Evolutionary conservation across 2,329 filamentous ascomycete genomes (phyloP).

Genomic region (Penicillium sp.): DNA sequence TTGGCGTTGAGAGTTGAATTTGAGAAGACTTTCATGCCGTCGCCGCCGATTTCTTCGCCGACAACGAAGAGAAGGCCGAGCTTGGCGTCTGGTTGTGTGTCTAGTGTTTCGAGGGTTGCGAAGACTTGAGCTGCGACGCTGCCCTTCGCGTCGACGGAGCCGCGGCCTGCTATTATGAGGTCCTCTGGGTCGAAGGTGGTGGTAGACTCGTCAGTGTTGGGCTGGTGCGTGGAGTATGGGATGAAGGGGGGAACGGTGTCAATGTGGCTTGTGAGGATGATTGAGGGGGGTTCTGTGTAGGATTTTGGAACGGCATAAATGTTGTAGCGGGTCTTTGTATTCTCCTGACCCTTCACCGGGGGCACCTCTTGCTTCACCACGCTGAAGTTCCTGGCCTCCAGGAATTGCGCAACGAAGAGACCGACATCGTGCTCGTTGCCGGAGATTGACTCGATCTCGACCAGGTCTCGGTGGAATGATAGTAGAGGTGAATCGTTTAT

Average conservation of each 20-base stretch:
- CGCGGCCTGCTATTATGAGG: conserved; percentile 43
- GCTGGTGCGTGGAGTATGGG: conserved; percentile 50
- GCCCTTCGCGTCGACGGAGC: conserved; percentile 47
- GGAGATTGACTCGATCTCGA: conserved; percentile 69
- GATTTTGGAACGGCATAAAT: conserved; percentile 61
- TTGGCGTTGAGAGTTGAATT: conserved; percentile 46
- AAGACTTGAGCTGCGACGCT: conserved; percentile 45
- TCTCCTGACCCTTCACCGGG: conserved; percentile 13
- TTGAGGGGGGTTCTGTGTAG: conserved; percentile 14
- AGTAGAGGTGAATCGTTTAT: conserved; percentile 56
- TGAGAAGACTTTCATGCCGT: conserved; percentile 67
- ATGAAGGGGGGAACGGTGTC: conserved; percentile 61
- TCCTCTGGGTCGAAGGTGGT: conserved; percentile 19
- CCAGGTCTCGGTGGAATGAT: conserved; percentile 70
- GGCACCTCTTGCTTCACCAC: conserved; percentile 56
- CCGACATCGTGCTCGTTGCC: conserved; percentile 68
- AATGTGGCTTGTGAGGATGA: conserved; percentile 68
- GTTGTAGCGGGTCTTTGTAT: conserved; percentile 60
- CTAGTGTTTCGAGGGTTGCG: conserved; percentile 46
- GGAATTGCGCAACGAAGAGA: conserved; percentile 64
- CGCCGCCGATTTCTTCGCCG: conserved; percentile 77
- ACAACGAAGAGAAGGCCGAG: conserved; percentile 63
- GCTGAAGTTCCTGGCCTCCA: conserved; percentile 59
- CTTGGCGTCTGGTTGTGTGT: conserved; percentile 35
- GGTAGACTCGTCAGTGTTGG: conserved; percentile 8